Conservation (phyloP, 2,329 filamentous ascomycete genomes). For the Nannizziopsis barbatae region DNA sequence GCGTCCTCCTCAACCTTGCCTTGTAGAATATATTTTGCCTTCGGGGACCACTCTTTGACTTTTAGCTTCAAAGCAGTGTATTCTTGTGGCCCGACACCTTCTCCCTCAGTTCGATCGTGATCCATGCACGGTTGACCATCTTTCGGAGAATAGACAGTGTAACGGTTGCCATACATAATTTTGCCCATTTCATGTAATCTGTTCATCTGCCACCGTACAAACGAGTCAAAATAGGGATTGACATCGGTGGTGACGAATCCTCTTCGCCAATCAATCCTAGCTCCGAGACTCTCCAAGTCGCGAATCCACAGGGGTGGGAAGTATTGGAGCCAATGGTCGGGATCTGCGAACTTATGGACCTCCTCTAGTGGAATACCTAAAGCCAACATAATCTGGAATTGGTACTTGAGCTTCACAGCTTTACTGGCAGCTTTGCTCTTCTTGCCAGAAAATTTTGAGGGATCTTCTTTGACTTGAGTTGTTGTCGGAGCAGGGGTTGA, state of each 20-base stretch:
- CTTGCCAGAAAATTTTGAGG: slow-evolving; percentile 83
- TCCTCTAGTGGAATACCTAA: slow-evolving; percentile 78
- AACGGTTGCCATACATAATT: slow-evolving; percentile 85
- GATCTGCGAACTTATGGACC: slow-evolving; percentile 85
- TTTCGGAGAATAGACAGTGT: slow-evolving; percentile 87
- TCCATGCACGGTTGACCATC: slow-evolving; percentile 82
- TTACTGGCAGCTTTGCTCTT: slow-evolving; percentile 89
- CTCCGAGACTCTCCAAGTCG: slow-evolving; percentile 74
- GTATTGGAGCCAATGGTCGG: slow-evolving; percentile 81
- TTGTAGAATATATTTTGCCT: slow-evolving; percentile 58
- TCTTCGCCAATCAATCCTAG: slow-evolving; percentile 84
- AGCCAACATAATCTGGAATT: slow-evolving; percentile 88
- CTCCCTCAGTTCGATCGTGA: slow-evolving; percentile 69
- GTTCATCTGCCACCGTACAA: slow-evolving; percentile 96
- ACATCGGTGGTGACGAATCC: slow-evolving; percentile 90
- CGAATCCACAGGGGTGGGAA: slow-evolving; percentile 71
- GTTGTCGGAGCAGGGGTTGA: slow-evolving; percentile 51
- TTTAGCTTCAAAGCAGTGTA: slow-evolving; percentile 88
- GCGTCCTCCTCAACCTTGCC: slow-evolving; percentile 68
- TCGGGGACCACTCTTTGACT: slow-evolving; percentile 76
- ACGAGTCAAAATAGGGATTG: slow-evolving; percentile 93
- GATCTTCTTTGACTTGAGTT: slow-evolving; percentile 59
- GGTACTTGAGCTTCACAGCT: slow-evolving; percentile 86
- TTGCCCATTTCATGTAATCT: slow-evolving; percentile 78
- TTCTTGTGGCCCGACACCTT: slow-evolving; percentile 75